Conservation (phyloP, 2,329 filamentous ascomycete species). For the Verticillium zaregamsianum region DNA sequence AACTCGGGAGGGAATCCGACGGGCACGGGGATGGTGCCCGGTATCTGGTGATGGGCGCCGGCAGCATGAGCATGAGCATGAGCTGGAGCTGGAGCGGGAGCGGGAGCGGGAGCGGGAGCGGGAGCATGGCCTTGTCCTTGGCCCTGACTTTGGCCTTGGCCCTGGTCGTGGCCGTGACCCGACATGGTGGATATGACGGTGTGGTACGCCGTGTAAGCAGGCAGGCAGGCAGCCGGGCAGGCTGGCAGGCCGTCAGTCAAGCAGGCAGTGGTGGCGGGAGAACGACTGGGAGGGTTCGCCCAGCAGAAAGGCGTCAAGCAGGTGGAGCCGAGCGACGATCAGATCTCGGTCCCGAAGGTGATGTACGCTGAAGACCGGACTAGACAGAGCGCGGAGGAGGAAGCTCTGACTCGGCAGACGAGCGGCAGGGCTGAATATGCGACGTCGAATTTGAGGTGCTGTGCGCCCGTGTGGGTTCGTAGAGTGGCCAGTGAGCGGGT, state of each 20-base stretch:
- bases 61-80: constrained; percentile 7
- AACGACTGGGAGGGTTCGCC: neutral
- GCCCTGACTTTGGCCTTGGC: neutral
- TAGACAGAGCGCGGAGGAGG: neutral
- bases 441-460: neutral
- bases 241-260: too few species aligned
- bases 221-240: neutral
- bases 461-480: neutral
- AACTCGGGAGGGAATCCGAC: constrained; percentile 12
- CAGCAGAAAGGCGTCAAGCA: neutral
- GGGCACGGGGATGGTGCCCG: neutral
- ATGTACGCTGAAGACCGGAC: neutral
- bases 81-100: constrained; percentile 20
- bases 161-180: neutral
- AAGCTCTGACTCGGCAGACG: neutral
- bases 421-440: neutral
- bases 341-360: neutral
- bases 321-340: neutral
- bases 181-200: neutral
- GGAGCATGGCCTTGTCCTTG: neutral
- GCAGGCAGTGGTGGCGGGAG: neutral
- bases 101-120: neutral
- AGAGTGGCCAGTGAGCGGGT: neutral
- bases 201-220: neutral
- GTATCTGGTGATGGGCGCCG: neutral